phyloP scores from a whole-genome alignment of 345 rosid species.

The Syzygium aromaticum region DNA sequence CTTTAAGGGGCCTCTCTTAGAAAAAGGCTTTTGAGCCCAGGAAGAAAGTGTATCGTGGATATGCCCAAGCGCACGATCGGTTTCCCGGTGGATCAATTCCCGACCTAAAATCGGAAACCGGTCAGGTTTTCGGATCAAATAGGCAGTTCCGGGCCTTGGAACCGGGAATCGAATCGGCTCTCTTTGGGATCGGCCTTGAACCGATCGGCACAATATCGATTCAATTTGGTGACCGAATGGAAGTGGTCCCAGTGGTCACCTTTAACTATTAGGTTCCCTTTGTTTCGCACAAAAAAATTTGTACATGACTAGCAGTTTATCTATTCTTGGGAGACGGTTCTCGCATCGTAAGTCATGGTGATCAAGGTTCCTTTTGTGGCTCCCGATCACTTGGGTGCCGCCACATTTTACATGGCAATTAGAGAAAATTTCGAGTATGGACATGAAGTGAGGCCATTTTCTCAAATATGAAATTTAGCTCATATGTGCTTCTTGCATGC shows the following conservation, averaged over 20 bases:
- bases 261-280: no score
- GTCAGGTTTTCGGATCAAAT: neutral
- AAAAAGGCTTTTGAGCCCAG: neutral
- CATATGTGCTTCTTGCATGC: neutral
- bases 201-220: accelerated
- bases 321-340: no score
- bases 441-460: no score
- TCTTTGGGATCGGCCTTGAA: neutral
- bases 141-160: neutral
- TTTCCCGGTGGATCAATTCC: accelerated
- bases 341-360: no score
- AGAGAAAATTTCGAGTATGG: no score
- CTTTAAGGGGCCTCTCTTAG: neutral
- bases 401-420: no score
- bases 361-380: no score
- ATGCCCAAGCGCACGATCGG: neutral
- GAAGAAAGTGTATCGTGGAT: no score
- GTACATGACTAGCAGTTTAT: no score
- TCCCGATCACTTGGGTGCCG: no score
- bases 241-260: accelerated
- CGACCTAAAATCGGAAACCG: neutral
- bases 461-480: neutral
- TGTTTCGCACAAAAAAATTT: no score
- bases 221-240: neutral
- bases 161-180: neutral